Evolutionary conservation across 2,329 filamentous ascomycete genomes (phyloP), one percentile per base, ranked within the genome.

Genomic region (Rhinocladiella mackenziei): DNA sequence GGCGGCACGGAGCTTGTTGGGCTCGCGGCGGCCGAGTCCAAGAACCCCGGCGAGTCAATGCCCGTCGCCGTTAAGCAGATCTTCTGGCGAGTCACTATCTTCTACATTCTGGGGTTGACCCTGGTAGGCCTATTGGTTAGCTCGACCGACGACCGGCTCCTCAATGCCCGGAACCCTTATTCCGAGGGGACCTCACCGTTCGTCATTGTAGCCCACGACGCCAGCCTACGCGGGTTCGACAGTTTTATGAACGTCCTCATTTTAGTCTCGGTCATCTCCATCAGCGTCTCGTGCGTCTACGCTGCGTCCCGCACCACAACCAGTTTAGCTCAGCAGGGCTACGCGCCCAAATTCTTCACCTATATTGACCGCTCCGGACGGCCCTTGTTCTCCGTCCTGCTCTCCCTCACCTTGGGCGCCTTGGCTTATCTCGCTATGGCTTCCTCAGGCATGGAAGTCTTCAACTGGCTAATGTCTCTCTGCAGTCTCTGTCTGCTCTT

Each of bases 161-260:
- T 74, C 23, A 62, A 64, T 34, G 62, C 62, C n/a, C 38, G 47
- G 9, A 58, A 58, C n/a, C 60, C 60, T 7, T 59, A 64, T 26
- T 62, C 67, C 43, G 66, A 66, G 31, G 64, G 65, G 15, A 71
- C 73, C 4, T 80, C 77, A 1, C 83, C 82, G 1, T 84, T 84
- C 57, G 81, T 85, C 48, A 76, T 86, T 53, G 76, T 77, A 15
- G 77, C 78, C 45, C 64, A 74, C 41, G 68, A 79, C 47, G 80
- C 80, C 3, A 77, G 78, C 31, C 76, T 86, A 33, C 59, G 59
- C 1, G 75, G 74, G 2, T 71, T 84, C n/a, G 78, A 80, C 30
- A 74, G 72, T 22, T 75, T 86, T 53, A 80, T 86, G 69, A 85
- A 84, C 62, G 78, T 75, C 13, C 73, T 83, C 42, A 80, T 84